Conservation (phyloP, 768 basidiomycete genomes). For the Rubroboletus satanas region DNA sequence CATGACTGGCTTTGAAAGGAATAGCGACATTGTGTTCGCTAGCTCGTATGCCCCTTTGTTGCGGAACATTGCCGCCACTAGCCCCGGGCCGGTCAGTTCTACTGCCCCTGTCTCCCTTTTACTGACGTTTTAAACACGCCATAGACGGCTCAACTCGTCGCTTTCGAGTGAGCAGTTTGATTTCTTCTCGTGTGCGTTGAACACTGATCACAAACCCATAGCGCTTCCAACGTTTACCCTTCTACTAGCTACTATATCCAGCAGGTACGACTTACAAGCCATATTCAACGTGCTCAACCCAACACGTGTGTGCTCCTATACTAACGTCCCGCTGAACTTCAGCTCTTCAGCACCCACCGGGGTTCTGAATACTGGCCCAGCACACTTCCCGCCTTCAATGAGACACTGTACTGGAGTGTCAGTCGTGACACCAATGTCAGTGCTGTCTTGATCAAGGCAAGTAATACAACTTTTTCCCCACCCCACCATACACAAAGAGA, state of each 20-base stretch:
- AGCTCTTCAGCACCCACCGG: constrained; percentile 60
- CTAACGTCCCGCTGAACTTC: neutral
- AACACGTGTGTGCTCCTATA: neutral
- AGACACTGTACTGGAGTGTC: constrained; percentile 62
- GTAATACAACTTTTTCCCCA: neutral
- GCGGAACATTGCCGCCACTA: constrained; percentile 39
- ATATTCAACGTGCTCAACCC: too few relatives aligned
- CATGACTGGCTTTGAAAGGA: constrained; percentile 62
- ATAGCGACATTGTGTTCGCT: constrained; percentile 56
- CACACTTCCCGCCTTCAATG: constrained; percentile 46
- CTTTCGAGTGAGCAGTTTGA: constrained; percentile 47
- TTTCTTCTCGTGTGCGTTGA: neutral
- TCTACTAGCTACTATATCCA: constrained; percentile 61
- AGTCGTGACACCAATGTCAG: constrained; percentile 21
- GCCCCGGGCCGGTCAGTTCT: constrained; percentile 46
- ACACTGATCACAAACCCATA: constrained; percentile 17
- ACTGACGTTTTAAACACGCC: neutral
- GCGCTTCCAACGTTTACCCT: constrained; percentile 47
- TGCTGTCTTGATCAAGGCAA: constrained; percentile 54
- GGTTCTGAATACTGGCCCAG: constrained; percentile 61
- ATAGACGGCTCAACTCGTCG: constrained; percentile 50
- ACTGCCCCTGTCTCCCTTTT: constrained; percentile 17
- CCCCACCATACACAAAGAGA: too few relatives aligned
- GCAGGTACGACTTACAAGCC: constrained; percentile 36
- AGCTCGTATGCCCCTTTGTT: constrained; percentile 58